phyloP scores from a whole-genome alignment of 2,329 filamentous ascomycete species.

The Stromatinia cepivora region DNA sequence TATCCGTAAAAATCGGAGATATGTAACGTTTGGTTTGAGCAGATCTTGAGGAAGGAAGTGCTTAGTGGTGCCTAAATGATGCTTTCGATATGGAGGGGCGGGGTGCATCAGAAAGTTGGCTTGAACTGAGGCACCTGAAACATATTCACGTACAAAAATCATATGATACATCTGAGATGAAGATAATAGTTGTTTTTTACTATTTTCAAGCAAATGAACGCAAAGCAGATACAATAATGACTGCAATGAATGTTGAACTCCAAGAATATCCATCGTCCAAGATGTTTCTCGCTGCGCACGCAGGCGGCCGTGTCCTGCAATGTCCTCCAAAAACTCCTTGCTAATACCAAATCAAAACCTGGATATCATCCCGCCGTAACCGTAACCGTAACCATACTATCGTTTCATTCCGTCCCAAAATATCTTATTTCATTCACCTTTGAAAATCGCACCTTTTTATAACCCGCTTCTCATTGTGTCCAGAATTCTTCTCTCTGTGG shows the following conservation, averaged over 20 bases:
- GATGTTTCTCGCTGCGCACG: neutral
- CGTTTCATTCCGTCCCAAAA: neutral
- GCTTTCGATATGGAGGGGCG: neutral
- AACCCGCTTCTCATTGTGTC: neutral
- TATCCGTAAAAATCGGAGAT: neutral
- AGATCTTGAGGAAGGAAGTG: neutral
- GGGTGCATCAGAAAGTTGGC: neutral
- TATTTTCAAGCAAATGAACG: neutral
- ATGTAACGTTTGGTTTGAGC: neutral
- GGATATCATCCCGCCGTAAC: neutral
- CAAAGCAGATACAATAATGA: neutral
- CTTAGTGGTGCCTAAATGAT: neutral
- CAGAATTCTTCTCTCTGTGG: neutral
- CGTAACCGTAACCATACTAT: neutral
- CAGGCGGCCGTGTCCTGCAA: neutral
- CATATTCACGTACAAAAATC: neutral
- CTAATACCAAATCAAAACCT: neutral
- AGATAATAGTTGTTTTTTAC: neutral
- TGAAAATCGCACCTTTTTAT: neutral
- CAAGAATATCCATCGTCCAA: neutral
- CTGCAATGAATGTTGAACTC: too few relatives aligned
- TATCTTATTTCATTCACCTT: neutral
- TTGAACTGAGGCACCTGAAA: neutral
- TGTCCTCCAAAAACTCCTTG: slow-evolving; percentile 1
- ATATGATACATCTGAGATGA: neutral